These are phyloP conservation scores for Rhizophora mangle DNA, from an alignment of 345 rosid genomes.

Conservation along the genomic window DNA sequence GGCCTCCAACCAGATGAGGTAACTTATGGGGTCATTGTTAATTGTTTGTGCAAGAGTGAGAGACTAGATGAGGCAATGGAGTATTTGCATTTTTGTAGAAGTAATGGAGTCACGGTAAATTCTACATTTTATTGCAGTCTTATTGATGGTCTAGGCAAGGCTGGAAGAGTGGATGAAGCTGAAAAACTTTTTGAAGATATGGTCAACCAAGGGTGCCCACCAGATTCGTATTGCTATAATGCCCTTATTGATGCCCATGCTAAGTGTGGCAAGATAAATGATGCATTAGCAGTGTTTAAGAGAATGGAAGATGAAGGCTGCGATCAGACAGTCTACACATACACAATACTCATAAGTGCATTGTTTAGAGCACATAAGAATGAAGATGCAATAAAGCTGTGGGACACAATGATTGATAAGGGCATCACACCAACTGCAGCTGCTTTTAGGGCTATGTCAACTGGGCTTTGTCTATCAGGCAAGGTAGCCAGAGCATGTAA, in stretches of 20 bases:
- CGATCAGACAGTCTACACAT: conserved; percentile 70
- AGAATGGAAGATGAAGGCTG: conserved; percentile 82
- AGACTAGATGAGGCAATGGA: conserved; percentile 70
- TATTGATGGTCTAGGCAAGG: conserved; percentile 86
- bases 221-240: conserved; percentile 82
- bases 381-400: conserved; percentile 74
- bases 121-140: conserved; percentile 72
- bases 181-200: conserved; percentile 71
- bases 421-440: conserved; percentile 85
- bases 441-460: conserved; percentile 64
- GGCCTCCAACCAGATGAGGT: conserved; percentile 72
- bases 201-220: conserved; percentile 55
- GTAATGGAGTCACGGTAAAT: conserved; percentile 53
- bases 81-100: conserved; percentile 43
- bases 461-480: conserved; percentile 79
- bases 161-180: conserved; percentile 73
- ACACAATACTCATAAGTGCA: conserved; percentile 61
- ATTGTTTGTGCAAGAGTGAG: conserved; percentile 72
- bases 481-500: conserved; percentile 89
- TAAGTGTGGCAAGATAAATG: conserved; percentile 58
- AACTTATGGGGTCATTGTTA: conserved; percentile 62
- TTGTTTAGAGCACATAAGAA: conserved; percentile 62
- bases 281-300: conserved; percentile 53
- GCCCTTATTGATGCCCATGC: conserved; percentile 68
- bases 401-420: conserved; percentile 84